phyloP scores from a whole-genome alignment of 768 basidiomycete species.

The Amanita phalloides region DNA sequence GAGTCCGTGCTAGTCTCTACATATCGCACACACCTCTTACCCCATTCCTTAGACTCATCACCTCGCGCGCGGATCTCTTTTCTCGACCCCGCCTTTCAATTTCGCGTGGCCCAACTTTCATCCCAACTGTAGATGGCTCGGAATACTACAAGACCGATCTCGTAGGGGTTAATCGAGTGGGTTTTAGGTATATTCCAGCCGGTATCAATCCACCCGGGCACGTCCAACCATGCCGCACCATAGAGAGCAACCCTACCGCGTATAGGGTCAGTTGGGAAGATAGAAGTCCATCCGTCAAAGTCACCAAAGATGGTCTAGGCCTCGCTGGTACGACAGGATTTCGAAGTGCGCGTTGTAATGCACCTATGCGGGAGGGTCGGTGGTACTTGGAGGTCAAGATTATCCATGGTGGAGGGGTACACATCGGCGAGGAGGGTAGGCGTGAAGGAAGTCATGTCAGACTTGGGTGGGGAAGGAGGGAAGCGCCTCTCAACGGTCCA shows the following conservation, averaged over 20 bases:
- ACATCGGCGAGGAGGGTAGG: constrained; percentile 32
- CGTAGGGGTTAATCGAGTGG: constrained; percentile 62
- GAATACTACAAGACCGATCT: constrained; percentile 60
- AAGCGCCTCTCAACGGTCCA: constrained; percentile 89
- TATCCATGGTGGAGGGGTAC: constrained; percentile 61
- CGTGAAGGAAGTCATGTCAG: constrained; percentile 75
- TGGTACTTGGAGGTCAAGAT: constrained; percentile 95
- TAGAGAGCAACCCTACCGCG: constrained; percentile 62
- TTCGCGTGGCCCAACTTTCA: constrained; percentile 64
- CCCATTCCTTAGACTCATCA: constrained; percentile 9
- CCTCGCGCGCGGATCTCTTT: constrained; percentile 58
- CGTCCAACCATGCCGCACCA: constrained; percentile 59
- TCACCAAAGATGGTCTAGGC: constrained; percentile 68
- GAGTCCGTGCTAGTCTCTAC: constrained; percentile 20
- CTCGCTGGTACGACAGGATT: constrained; percentile 83
- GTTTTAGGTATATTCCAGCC: constrained; percentile 73
- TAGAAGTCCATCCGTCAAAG: constrained; percentile 68
- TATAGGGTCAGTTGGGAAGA: constrained; percentile 88
- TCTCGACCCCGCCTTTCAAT: constrained; percentile 61
- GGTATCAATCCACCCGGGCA: constrained; percentile 56
- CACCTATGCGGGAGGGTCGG: constrained; percentile 77
- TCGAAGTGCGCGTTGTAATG: constrained; percentile 82
- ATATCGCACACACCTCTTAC: neutral
- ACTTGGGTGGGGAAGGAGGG: constrained; percentile 85
- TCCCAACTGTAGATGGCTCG: constrained; percentile 44